phyloP scores from a whole-genome alignment of 306 rosid species.

The Benincasa hispida region DNA sequence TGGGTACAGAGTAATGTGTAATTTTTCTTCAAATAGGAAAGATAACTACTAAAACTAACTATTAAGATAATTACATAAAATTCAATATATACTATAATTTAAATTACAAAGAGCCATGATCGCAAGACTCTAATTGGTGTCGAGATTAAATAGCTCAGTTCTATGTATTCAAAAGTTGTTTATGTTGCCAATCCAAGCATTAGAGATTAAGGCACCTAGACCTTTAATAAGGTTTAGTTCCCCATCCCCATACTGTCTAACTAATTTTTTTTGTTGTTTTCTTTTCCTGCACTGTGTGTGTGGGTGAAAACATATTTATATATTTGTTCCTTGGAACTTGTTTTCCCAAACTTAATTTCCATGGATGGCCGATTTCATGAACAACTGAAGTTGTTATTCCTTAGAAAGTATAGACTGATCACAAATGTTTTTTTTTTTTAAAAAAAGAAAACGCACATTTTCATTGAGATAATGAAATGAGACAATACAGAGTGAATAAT shows the following conservation, averaged over 20 bases:
- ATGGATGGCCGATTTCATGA: background rate
- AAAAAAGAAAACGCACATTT: too few species aligned
- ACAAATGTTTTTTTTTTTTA: too few species aligned
- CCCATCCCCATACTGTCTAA: background rate
- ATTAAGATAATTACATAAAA: background rate
- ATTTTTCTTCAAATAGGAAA: background rate
- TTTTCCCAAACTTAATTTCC: background rate
- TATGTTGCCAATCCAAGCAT: background rate
- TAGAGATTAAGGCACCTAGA: background rate
- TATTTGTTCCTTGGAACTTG: background rate
- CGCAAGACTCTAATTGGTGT: background rate
- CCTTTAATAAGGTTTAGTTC: background rate
- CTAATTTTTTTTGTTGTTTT: background rate
- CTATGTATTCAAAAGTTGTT: background rate
- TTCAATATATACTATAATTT: background rate
- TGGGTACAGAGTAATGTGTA: background rate
- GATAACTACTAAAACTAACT: background rate
- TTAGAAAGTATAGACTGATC: background rate
- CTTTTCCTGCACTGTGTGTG: background rate
- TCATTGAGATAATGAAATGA: too few species aligned
- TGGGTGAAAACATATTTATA: background rate
- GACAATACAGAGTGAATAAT: too few species aligned
- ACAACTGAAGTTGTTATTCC: background rate
- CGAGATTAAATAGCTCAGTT: background rate
- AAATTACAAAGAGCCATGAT: background rate